phyloP scores from a whole-genome alignment of 768 basidiomycete species.

The Agrocybe praecox region DNA sequence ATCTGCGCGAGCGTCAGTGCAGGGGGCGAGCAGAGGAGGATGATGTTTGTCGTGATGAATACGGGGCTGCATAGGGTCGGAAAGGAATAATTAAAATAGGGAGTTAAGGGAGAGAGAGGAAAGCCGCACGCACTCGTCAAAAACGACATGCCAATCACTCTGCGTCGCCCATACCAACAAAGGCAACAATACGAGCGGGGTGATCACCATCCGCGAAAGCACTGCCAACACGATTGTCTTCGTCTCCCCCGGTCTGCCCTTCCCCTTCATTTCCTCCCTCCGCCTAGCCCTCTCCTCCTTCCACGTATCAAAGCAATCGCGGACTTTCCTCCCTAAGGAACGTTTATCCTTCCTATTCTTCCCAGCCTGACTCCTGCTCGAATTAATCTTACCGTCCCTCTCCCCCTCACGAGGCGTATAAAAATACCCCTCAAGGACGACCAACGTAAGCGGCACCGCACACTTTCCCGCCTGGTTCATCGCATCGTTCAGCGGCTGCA shows the following conservation, averaged over 20 bases:
- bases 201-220: constrained; percentile 82
- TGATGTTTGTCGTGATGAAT: constrained; percentile 82
- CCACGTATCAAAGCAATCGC: neutral
- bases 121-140: constrained; percentile 77
- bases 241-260: constrained; percentile 61
- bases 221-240: constrained; percentile 84
- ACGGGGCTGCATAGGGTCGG: constrained; percentile 59
- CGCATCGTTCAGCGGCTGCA: constrained; percentile 70
- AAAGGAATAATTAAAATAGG: neutral
- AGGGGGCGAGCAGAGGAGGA: constrained; percentile 83
- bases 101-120: neutral
- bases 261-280: neutral
- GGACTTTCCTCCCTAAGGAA: neutral
- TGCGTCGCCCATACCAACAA: constrained; percentile 65
- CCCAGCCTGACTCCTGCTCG: no score
- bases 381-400: no score
- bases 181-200: constrained; percentile 79
- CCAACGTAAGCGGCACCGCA: constrained; percentile 84
- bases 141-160: constrained; percentile 61
- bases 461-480: constrained; percentile 71
- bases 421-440: constrained; percentile 95
- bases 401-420: no score
- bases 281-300: neutral
- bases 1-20: constrained; percentile 48
- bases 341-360: neutral